phyloP scores from a whole-genome alignment of 768 basidiomycete species.

The Vararia minispora region DNA sequence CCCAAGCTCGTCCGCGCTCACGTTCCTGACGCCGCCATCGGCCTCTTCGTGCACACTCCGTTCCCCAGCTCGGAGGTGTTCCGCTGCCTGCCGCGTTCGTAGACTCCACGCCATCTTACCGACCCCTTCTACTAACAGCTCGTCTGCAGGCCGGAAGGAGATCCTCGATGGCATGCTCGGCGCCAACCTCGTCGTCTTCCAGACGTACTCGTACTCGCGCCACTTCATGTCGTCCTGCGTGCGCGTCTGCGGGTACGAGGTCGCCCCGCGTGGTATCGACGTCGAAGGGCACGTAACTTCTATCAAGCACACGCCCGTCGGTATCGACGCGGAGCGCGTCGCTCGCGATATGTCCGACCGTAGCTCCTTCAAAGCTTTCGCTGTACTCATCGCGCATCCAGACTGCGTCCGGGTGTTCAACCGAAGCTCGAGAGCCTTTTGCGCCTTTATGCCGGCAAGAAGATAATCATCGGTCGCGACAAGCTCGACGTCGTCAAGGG shows the following conservation, averaged over 20 bases:
- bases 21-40: slow-evolving; percentile 61
- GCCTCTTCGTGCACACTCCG: slow-evolving; percentile 95
- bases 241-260: slow-evolving; percentile 93
- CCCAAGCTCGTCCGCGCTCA: slow-evolving; percentile 74
- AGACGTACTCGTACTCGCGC: slow-evolving; percentile 90
- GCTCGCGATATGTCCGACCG: slow-evolving; percentile 56
- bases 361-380: not conserved
- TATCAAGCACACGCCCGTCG: slow-evolving; percentile 88
- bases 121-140: not conserved
- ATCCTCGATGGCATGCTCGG: slow-evolving; percentile 97
- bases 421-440: slow-evolving; percentile 86
- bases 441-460: slow-evolving; percentile 87
- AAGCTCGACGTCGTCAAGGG: slow-evolving; percentile 99
- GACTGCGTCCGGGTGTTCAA: slow-evolving; percentile 65
- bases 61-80: slow-evolving; percentile 97
- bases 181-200: slow-evolving; percentile 94
- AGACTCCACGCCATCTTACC: slow-evolving; percentile 3
- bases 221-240: slow-evolving; percentile 94
- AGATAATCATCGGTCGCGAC: slow-evolving; percentile 95
- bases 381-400: slow-evolving; percentile 17
- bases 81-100: slow-evolving; percentile 80
- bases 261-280: slow-evolving; percentile 60
- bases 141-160: slow-evolving; percentile 63
- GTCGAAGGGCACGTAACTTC: slow-evolving; percentile 76
- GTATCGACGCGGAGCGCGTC: slow-evolving; percentile 88